These are phyloP conservation scores for Cocos nucifera DNA, from an alignment of 176 grass and related monocot species.

Conservation along the genomic window DNA sequence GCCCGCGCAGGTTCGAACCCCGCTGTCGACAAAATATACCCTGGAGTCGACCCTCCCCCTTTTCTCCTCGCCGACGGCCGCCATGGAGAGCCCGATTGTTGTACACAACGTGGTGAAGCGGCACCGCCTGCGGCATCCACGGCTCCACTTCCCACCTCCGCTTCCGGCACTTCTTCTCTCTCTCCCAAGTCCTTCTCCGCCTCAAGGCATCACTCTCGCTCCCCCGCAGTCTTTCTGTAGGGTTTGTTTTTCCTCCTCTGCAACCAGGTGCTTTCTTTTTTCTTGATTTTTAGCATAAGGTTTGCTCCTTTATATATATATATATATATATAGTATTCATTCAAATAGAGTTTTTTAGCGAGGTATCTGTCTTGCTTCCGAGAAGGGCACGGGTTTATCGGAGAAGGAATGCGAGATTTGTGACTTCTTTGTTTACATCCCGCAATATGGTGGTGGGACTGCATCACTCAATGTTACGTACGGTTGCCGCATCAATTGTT, in stretches of 20 bases:
- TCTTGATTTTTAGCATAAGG: background rate
- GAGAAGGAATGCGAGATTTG: conserved; percentile 64
- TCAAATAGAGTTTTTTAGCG: background rate
- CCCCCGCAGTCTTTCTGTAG: background rate
- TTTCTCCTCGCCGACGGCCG: conserved; percentile 7
- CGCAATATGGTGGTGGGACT: conserved; percentile 80
- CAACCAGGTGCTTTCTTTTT: conserved; percentile 46
- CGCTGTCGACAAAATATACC: no score
- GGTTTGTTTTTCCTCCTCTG: conserved; percentile 40
- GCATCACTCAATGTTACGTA: conserved; percentile 84
- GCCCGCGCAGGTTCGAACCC: conserved; percentile 73
- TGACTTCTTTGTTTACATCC: conserved; percentile 93
- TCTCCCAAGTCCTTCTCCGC: conserved; percentile 43
- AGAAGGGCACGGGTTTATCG: conserved; percentile 71
- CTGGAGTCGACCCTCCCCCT: no score
- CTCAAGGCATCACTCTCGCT: conserved; percentile 37
- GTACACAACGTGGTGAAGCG: conserved; percentile 17
- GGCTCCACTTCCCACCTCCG: conserved; percentile 69
- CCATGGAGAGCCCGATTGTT: no score
- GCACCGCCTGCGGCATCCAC: conserved; percentile 66
- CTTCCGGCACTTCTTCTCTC: conserved; percentile 64
- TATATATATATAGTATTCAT: background rate
- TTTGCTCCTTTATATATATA: background rate
- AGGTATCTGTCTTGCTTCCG: conserved; percentile 9
- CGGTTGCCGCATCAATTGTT: conserved; percentile 71